Evolutionary conservation across 2,329 filamentous ascomycete genomes (phyloP).

Genomic region (Phyllosticta citrichinensis): DNA sequence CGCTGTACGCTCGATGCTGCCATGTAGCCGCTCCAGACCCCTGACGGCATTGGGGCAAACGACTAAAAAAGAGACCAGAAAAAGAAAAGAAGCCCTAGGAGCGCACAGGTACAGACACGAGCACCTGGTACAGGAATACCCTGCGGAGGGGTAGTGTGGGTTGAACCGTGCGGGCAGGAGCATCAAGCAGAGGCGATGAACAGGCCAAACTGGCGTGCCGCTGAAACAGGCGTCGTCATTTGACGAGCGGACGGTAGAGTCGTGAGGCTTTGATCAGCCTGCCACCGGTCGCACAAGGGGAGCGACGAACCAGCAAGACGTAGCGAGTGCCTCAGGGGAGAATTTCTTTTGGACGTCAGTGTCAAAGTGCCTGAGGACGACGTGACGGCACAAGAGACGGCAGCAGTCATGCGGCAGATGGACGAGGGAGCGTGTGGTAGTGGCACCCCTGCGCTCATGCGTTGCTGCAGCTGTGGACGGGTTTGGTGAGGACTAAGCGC

Average conservation of each 20-base stretch:
- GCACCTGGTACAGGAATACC: neutral
- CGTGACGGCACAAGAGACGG: neutral
- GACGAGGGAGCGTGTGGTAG: neutral
- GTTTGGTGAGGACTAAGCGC: neutral
- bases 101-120: neutral
- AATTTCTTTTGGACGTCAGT: neutral
- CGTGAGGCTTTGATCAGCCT: constrained; percentile 3
- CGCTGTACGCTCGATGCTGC: neutral
- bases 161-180: neutral
- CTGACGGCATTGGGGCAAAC: neutral
- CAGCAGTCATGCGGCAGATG: constrained; percentile 1
- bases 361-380: neutral
- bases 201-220: neutral
- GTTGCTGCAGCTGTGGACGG: neutral
- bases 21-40: neutral
- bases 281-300: neutral
- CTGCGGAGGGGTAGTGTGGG: neutral
- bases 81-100: neutral
- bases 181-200: neutral
- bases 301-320: neutral
- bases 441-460: constrained; percentile 2
- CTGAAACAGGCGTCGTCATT: constrained; percentile 5
- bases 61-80: neutral
- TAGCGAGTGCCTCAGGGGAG: neutral
- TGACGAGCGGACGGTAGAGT: constrained; percentile 1